A percentile compares a stretch with the other conserved stretches of the same genome.
These are phyloP conservation scores for Vaucheria bursata DNA, from an alignment of 352 stramenopile genomes.

Conservation along the genomic window DNA sequence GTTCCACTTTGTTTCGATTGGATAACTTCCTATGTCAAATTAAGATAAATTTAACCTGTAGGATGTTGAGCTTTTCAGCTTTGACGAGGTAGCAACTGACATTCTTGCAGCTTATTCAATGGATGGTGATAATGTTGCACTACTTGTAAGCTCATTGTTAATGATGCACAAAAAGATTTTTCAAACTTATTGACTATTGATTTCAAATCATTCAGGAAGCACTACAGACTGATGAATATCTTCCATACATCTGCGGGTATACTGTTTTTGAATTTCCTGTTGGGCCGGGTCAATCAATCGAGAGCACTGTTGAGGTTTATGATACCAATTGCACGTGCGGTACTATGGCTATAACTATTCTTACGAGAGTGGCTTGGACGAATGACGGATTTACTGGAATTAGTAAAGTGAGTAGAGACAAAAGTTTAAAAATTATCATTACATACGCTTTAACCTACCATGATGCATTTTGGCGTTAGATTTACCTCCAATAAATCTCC, in stretches of 20 bases:
- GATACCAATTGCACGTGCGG: neutral
- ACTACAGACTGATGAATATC: neutral
- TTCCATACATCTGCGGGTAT: neutral
- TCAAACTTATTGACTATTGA: too few relatives aligned
- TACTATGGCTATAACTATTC: neutral
- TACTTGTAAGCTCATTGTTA: neutral
- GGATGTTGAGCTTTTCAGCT: too few relatives aligned
- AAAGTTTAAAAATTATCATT: too few relatives aligned
- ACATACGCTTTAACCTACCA: too few relatives aligned
- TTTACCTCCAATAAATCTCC: too few relatives aligned
- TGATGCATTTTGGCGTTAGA: too few relatives aligned
- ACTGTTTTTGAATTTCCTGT: neutral
- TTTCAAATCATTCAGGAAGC: too few relatives aligned
- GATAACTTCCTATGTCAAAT: too few relatives aligned
- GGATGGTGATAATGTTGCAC: neutral
- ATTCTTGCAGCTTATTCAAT: neutral
- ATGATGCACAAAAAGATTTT: too few relatives aligned
- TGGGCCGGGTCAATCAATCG: neutral
- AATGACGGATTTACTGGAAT: neutral
- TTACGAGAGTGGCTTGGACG: neutral
- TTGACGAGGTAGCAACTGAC: neutral
- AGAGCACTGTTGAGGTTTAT: neutral
- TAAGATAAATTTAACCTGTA: too few relatives aligned
- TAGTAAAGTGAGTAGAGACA: neutral
- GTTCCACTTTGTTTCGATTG: too few relatives aligned